Percentiles rank a stretch among this genome's conserved stretches.
Evolutionary conservation across 768 basidiomycete species (phyloP).

Genomic region (Tephrocybe rancida): DNA sequence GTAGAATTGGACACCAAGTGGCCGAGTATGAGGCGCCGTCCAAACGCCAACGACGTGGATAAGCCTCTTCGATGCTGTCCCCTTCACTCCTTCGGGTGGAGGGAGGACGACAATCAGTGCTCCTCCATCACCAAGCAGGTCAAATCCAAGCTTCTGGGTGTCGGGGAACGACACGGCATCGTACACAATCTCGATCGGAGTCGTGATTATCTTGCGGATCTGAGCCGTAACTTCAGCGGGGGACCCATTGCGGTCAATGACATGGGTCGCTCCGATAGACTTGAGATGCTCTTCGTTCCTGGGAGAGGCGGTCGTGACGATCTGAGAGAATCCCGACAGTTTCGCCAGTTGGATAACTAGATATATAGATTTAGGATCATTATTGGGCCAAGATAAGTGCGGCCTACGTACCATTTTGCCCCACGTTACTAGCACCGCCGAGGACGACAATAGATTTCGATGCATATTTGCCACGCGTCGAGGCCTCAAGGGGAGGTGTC

Average conservation of each 20-base stretch:
- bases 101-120: conserved; percentile 26
- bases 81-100: conserved; percentile 19
- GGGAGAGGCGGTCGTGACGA: conserved; percentile 34
- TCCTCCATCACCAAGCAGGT: conserved; percentile 38
- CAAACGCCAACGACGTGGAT: conserved; percentile 2
- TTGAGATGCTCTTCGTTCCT: conserved; percentile 27
- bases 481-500: conserved; percentile 32
- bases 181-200: conserved; percentile 23
- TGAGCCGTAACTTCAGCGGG: conserved; percentile 1
- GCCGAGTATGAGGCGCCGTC: conserved; percentile 7
- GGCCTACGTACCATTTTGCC: conserved; percentile 32
- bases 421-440: conserved; percentile 37
- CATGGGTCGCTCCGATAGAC: conserved; percentile 37
- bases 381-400: background rate
- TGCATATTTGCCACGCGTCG: conserved; percentile 28
- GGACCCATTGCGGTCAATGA: conserved; percentile 26
- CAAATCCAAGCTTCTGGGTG: conserved; percentile 39
- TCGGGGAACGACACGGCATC: conserved; percentile 36
- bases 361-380: background rate
- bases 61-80: conserved; percentile 11
- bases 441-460: conserved; percentile 35
- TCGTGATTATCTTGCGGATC: conserved; percentile 20
- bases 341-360: conserved; percentile 32
- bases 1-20: conserved; percentile 11
- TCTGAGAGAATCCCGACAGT: conserved; percentile 38